Percentiles rank a stretch among this genome's conserved stretches.
Conservation (phyloP, 345 rosid genomes). For the Camelina sativa region DNA sequence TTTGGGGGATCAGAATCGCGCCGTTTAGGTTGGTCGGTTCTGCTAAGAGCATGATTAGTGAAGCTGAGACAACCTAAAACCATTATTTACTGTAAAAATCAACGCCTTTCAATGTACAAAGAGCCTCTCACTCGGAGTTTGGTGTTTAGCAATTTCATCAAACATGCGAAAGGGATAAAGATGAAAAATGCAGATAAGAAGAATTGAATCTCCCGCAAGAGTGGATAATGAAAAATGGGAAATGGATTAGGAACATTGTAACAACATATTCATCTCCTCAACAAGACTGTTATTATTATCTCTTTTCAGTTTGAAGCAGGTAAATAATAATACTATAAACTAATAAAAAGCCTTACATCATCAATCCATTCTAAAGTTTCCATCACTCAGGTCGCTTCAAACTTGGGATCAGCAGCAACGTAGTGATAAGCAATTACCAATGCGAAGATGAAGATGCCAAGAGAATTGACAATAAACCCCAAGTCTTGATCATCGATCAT, state of each 20-base stretch:
- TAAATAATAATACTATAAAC: not conserved
- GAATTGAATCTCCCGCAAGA: not conserved
- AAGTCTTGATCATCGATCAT: slow-evolving; percentile 85
- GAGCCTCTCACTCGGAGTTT: not conserved
- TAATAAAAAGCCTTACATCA: slow-evolving; percentile 24
- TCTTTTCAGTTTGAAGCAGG: slow-evolving; percentile 26
- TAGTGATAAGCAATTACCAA: slow-evolving; percentile 83
- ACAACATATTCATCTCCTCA: slow-evolving; percentile 15
- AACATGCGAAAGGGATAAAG: not conserved
- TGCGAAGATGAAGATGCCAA: slow-evolving; percentile 74
- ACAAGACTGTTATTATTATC: slow-evolving; percentile 2
- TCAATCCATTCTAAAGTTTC: not conserved
- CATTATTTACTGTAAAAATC: not conserved
- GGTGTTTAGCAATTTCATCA: not conserved
- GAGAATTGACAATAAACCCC: slow-evolving; percentile 77
- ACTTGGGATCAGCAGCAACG: slow-evolving; percentile 88
- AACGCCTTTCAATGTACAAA: too few species aligned
- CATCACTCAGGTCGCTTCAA: slow-evolving; percentile 59
- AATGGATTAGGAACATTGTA: slow-evolving; percentile 9
- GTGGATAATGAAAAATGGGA: not conserved
- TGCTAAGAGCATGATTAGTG: not conserved
- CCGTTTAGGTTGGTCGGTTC: not conserved
- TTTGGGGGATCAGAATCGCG: too few species aligned
- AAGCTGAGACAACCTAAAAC: not conserved
- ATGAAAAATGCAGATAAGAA: not conserved